Evolutionary conservation across 1,139 yeast genomes (phyloP), one percentile per base, ranked within the genome.

Genomic region (Blastobotrys proliferans): DNA sequence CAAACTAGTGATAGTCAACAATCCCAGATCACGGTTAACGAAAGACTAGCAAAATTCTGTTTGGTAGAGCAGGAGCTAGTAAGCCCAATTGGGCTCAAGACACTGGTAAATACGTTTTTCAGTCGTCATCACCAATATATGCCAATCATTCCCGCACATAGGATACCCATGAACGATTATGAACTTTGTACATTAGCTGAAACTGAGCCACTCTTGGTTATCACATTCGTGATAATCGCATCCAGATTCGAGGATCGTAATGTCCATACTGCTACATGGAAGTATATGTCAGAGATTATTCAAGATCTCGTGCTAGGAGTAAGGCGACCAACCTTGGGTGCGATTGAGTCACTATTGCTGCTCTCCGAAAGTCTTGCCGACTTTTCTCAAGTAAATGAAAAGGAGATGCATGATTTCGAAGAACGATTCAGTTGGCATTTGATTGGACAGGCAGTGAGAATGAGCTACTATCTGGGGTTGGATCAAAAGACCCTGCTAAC

Each of bases 401-500:
- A 14, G 13, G 31, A 28, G 8, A 32, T 51, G 26, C 40, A 38
- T 25, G 38, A 43, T 19, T 27, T 34, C 19, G 55, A 52, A 35
- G 53, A 44, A 27, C 50, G 57, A 9, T 37, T 57, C 33, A 47
- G 51, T 21, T 57, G 61, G 61, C 55, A 52, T 32, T 39, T 47
- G n/a, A 53, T 57, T 14, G 60, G 61, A 11, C 37, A 51, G 21
- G 57, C 53, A 4, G 47, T 57, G 27, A 40, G 56, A n/a, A 41
- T 48, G 17, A 39, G 53, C 19, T 53, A 53, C 39, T 49, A 45
- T 17, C 41, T 53, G 22, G 57, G 57, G 8, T 38, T 53, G 6
- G 57, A 53, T 38, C 57, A 53, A 35, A 53, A 53, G 43, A 53
- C 57, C 4, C 44, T 53, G 11, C 28, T 53, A 24, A 27, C 43